Evolutionary conservation across 257 asterid species (phyloP), one percentile per base, ranked within the genome.

Genomic region (Jacaranda copaia): DNA sequence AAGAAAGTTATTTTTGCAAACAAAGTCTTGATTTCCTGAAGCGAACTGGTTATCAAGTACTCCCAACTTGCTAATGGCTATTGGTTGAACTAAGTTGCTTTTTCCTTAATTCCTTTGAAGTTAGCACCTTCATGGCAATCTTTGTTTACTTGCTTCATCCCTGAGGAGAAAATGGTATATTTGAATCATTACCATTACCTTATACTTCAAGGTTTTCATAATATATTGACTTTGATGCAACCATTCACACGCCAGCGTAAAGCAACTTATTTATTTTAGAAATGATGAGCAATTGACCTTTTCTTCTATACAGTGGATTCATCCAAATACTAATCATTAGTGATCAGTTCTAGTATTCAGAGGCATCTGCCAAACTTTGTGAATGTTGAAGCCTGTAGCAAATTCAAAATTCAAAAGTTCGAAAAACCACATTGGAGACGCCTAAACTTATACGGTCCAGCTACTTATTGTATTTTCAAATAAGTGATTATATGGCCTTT

Each of bases 101-200:
- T 43, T 55, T 57, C 19, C 14, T 20, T 70, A 6, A 9, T 48
- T 40, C 18, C 59, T 68, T n/a, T n/a, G n/a, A n/a, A n/a, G n/a
- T n/a, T 42, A 39, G 19, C 36, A 53, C 43, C 38, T 35, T 61
- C 79, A 9, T 3, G 43, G 10, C 65, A 32, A 14, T 15, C 18
- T 61, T 74, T 25, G 5, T 57, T 10, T 59, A 62, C 9, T 36
- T 32, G 58, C 69, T 73, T 58, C 58, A 20, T 16, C 32, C 70
- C 25, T 1, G 12, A 19, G 19, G 10, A 38, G 38, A 43, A 58
- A 59, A 8, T 25, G 12, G 18, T 32, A 46, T 35, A 19, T 48
- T 68, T 15, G 15, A 13, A 57, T 39, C 45, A 32, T 10, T 45
- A 63, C 39, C 48, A 19, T 58, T 32, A 38, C 71, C 75, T 46